phyloP scores from a whole-genome alignment of 495 filamentous ascomycete genomes.

The Penicillium coprophilum region DNA sequence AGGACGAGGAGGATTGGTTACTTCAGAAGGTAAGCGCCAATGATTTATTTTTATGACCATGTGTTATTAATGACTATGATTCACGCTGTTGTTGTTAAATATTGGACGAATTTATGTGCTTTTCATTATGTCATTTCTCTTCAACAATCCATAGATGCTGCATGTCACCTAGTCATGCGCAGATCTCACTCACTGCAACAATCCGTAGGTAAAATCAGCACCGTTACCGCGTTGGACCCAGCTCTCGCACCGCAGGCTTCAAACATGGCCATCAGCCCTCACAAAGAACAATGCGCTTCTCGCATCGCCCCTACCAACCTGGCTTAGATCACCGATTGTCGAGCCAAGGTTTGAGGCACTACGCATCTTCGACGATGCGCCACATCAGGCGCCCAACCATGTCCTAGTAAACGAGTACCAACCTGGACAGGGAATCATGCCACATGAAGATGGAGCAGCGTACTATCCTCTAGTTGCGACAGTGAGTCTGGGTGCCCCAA shows the following conservation, averaged over 20 bases:
- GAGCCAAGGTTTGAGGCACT: slow-evolving; percentile 57
- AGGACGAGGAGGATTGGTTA: slow-evolving; percentile 69
- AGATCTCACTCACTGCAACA: not conserved
- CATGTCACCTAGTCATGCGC: slow-evolving; percentile 1
- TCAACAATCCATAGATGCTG: not conserved
- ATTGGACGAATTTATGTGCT: not conserved
- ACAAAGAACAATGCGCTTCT: slow-evolving; percentile 71
- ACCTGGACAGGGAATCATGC: slow-evolving; percentile 89
- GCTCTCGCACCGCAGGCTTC: slow-evolving; percentile 81
- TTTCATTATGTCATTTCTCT: not conserved
- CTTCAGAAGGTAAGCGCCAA: slow-evolving; percentile 59
- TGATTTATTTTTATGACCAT: slow-evolving; percentile 2
- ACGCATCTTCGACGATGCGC: slow-evolving; percentile 65
- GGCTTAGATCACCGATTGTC: slow-evolving; percentile 71
- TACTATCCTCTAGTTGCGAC: slow-evolving; percentile 89
- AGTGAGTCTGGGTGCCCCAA: slow-evolving; percentile 73
- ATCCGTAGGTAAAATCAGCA: slow-evolving; percentile 46
- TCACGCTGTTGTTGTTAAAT: not conserved
- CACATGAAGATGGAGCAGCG: slow-evolving; percentile 88
- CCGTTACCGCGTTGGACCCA: slow-evolving; percentile 81
- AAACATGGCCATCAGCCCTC: slow-evolving; percentile 84
- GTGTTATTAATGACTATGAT: not conserved
- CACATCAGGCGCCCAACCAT: slow-evolving; percentile 81
- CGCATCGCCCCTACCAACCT: slow-evolving; percentile 69
- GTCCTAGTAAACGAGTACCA: slow-evolving; percentile 90